Base-by-base conservation (phyloP, 257 asterid species). In the Solanum raphanifolium region DNA sequence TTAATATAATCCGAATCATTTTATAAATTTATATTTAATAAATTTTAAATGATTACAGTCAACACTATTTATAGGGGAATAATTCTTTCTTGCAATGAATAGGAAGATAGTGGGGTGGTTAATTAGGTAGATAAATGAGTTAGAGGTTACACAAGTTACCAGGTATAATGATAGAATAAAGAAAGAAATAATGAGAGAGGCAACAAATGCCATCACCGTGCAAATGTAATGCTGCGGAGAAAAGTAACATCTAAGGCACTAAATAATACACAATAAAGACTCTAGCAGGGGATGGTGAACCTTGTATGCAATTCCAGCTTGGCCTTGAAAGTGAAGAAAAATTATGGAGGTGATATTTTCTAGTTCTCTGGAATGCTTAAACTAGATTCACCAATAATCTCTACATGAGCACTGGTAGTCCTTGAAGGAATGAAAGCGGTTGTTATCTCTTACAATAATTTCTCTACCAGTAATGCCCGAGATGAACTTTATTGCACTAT, bases 401-500 rank as follows among this genome's bases (percentile, higher is more conserved):
- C 94, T 94, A 83, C 98, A 96, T 32, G 98, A 93, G 92, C 98
- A 96, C 46, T 88, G 88, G 87, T 91, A 87, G 82, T 92, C 93
- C 89, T 90, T 90, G 71, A 96, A 96, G 55, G 88, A 89, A 88
- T 96, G 99, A 90, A 94, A 96, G 68, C 96, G 88, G 86, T 91
- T 94, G 85, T 93, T 96, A 85, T 96, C 99, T 87, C 99, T 92
- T 43, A 96, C 95, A 13, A 94, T 88, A 78, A 96, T 95, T 90
- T 96, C 98, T 85, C 99, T 84, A 13, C 91, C 89, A 85, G 91
- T 94, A 90, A 96, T 94, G 46, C 96, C 90, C 1, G 97, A 93
- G 46, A 95, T 94, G 91, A 94, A 92, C 90, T 94, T 96, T 27
- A 96, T 93, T 23, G 98, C 99, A 87, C 96, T 93, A 87, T 96